These are phyloP conservation scores for Pouteria glomerata DNA, from an alignment of 148 eudicot genomes.

Conservation along the genomic window DNA sequence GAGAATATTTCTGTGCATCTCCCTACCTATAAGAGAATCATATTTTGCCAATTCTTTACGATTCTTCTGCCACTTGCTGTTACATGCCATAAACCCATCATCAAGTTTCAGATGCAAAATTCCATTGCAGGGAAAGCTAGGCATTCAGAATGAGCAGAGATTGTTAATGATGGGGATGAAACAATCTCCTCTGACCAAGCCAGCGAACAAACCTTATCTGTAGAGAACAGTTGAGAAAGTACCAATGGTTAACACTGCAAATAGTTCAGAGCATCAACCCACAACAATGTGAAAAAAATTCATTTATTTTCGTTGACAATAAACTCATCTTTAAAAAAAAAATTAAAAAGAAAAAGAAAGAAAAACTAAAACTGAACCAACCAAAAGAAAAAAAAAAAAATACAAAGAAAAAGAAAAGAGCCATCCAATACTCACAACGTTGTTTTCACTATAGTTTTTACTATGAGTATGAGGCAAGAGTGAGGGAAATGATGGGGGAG, in stretches of 20 bases:
- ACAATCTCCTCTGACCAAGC: conserved; percentile 39
- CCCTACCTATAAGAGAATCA: background rate
- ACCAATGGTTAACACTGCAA: background rate
- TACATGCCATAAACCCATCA: background rate
- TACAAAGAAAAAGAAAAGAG: no score
- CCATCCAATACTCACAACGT: no score
- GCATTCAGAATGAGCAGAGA: background rate
- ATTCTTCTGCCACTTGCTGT: background rate
- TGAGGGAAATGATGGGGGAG: no score
- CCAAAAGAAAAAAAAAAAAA: no score
- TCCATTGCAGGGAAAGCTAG: background rate
- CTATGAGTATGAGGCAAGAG: no score
- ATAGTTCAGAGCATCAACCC: background rate
- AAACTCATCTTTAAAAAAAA: no score
- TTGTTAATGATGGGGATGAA: background rate
- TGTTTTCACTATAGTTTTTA: no score
- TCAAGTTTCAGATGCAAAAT: background rate
- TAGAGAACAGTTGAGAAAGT: conserved; percentile 4
- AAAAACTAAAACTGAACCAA: no score
- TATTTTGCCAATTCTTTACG: background rate
- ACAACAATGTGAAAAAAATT: no score
- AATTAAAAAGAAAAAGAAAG: no score
- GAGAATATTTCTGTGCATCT: background rate
- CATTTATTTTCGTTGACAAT: no score
- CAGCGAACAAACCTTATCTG: conserved; percentile 87